Base-by-base conservation (phyloP, 1,284 basidiomycete genomes). In the Filobasidium uniguttulatum region DNA sequence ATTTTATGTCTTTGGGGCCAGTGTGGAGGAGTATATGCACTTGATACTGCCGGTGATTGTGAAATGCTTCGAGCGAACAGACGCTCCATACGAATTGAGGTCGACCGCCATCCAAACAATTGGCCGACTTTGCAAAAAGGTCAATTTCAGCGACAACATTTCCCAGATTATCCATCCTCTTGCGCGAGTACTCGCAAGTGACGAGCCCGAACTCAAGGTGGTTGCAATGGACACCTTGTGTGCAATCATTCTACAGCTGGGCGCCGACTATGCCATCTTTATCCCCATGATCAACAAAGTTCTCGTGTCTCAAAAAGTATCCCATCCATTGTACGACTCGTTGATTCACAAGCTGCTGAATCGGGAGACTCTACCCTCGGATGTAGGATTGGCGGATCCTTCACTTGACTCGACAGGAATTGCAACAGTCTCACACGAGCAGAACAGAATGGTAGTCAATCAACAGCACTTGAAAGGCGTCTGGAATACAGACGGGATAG, bases 101-200 rank as follows among this genome's bases (percentile, higher is more conserved):
- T 89, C 87, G 67, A 79, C 82, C 41, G 91, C 93, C 0, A 84
- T 98, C 44, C 79, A 85, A 55, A 93, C 89, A 0, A 85, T 97
- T 17, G 90, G 90, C 38, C 85, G 86, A 26, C 72, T 99, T 17
- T 90, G 89, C 14, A 78, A 83, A 57, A 81, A 93, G 56, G 89
- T 98, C 60, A 97, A 98, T 70, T 96, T 99, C 64, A 91, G 87
- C n/a, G 94, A 98, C 63, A 91, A 98, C 61, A 90, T 93, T 7
- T 94, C 90, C 17, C 79, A 93, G 41, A 96, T 98, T 61, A 87
- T 99, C 22, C 94, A 97, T 62, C 93, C 94, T 2, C 75, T 99
- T 14, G 83, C 91, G 34, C 79, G 94, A 40, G 85, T 96, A 3
- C 72, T 99, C 48, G 80, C 82, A 36, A 75, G 75, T n/a, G 82